Base-by-base conservation (phyloP, 78 protist species). In the Dictyostelium firmibasis region DNA sequence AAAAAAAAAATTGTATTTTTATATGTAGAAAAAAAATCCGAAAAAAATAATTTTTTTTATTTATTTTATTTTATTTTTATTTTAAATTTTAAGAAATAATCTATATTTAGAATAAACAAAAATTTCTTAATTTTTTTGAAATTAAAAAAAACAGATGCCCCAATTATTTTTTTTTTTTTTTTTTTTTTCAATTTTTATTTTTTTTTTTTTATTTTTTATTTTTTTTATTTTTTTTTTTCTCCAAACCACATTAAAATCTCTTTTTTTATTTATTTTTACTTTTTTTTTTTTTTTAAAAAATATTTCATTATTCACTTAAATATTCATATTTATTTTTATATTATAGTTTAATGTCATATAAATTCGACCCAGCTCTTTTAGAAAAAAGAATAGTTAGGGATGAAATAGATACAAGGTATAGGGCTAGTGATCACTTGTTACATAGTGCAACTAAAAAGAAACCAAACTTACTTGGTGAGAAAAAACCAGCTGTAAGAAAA, bases 321-420 rank as follows among this genome's bases (percentile, higher is more conserved):
- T 29, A 3, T 69, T 11, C 11, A 27, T 67, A 29, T 64, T 27
- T 27, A 7, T 69, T 25, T 69, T 72, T 33, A 29, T 31, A 72
- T 33, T 72, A 31, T 31, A 57, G 16, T 57, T 57, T 36, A 23
- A 38, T 33, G 62, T 20, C 83, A 36, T 38, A 29, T 38, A 33
- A 38, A 33, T 79, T 79, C 27, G 85, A 79, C 29, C 62, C 85
- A 47, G 23, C 85, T 7, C 27, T 47, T n/a, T 47, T 79, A 47
- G 69, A 44, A 47, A 79, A 27, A 14, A 79, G 85, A 47, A 47
- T 47, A 35, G 85, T 47, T 5, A 79, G 27, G 29, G 69, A 44
- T 29, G 85, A 47, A 38, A 74, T 87, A 27, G 93, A 87, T 64
- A 13, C 82, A 29, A 76, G 93, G 62, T 87, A 64, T 44, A 87